A percentile compares a stretch with the other conserved stretches of the same genome.
Evolutionary conservation across 495 filamentous ascomycete genomes (phyloP).

Genomic region (Bryoglossum gracile): DNA sequence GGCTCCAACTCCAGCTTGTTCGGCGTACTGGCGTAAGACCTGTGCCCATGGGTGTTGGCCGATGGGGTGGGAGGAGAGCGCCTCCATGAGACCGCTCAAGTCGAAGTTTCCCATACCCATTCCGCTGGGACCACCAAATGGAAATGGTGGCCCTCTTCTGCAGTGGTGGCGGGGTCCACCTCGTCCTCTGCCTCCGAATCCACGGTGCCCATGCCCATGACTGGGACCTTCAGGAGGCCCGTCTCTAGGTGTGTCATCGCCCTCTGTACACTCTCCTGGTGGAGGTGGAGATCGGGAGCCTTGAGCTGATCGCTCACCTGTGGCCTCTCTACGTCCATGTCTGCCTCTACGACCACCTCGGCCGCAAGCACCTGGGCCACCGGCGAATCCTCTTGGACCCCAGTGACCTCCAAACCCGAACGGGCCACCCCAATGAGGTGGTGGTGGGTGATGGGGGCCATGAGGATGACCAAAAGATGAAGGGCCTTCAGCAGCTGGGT

Average conservation of each 20-base stretch:
- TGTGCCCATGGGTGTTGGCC: constrained; percentile 35
- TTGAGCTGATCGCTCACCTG: neutral
- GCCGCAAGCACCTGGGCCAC: constrained; percentile 3
- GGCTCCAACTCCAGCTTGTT: constrained; percentile 25
- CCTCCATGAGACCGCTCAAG: constrained; percentile 26
- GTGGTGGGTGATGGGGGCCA: constrained; percentile 1
- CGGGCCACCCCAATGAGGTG: neutral
- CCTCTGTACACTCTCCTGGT: constrained; percentile 8
- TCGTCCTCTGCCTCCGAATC: constrained; percentile 10
- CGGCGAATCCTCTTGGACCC: constrained; percentile 4
- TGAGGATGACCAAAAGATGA: constrained; percentile 4
- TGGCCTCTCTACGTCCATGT: constrained; percentile 9
- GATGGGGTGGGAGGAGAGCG: constrained; percentile 32
- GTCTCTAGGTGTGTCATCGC: constrained; percentile 1
- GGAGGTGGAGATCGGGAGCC: constrained; percentile 8
- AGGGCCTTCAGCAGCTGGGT: constrained; percentile 2
- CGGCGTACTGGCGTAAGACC: constrained; percentile 31
- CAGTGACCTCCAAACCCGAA: constrained; percentile 4
- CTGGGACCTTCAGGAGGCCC: constrained; percentile 1
- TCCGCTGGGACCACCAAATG: constrained; percentile 16
- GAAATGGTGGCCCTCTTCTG: constrained; percentile 15
- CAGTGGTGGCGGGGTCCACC: constrained; percentile 17
- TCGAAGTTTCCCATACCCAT: constrained; percentile 26
- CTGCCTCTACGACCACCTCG: neutral
- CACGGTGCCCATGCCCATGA: constrained; percentile 20